Percentiles rank a stretch among this genome's conserved stretches.
Conservation (phyloP, 2,329 filamentous ascomycete species). For the Capronia americana region DNA sequence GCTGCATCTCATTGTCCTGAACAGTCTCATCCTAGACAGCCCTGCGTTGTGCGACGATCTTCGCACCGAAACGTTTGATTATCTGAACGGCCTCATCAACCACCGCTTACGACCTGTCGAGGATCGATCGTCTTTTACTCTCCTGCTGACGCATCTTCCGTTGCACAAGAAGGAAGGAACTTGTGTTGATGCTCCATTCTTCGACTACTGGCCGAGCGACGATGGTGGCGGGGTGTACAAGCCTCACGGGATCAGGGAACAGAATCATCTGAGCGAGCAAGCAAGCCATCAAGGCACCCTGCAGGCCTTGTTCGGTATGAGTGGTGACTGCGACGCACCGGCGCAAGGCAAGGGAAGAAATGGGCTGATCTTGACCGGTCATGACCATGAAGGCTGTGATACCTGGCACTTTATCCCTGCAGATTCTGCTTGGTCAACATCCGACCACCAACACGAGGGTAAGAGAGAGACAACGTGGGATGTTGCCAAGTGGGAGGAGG, state of each 20-base stretch:
- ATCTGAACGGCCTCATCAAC: constrained; percentile 65
- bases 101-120: constrained; percentile 66
- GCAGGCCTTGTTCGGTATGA: constrained; percentile 83
- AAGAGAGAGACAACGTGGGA: constrained; percentile 39
- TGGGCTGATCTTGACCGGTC: constrained; percentile 86
- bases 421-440: constrained; percentile 25
- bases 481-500: constrained; percentile 18
- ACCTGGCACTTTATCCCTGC: constrained; percentile 74
- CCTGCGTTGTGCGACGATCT: constrained; percentile 72
- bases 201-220: constrained; percentile 75
- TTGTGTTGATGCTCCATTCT: constrained; percentile 84
- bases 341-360: constrained; percentile 69
- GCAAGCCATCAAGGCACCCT: constrained; percentile 74
- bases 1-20: constrained; percentile 82
- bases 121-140: constrained; percentile 71
- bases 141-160: constrained; percentile 91
- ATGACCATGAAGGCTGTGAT: constrained; percentile 95
- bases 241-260: constrained; percentile 70
- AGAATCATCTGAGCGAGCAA: constrained; percentile 82
- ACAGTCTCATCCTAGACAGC: constrained; percentile 91
- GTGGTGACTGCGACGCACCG: constrained; percentile 63
- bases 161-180: constrained; percentile 81
- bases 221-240: constrained; percentile 50
- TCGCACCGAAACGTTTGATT: constrained; percentile 77
- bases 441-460: constrained; percentile 40